A percentile compares a stretch with the other conserved stretches of the same genome.
Conservation (phyloP, 257 asterid species). For the Penstemon davidsonii region DNA sequence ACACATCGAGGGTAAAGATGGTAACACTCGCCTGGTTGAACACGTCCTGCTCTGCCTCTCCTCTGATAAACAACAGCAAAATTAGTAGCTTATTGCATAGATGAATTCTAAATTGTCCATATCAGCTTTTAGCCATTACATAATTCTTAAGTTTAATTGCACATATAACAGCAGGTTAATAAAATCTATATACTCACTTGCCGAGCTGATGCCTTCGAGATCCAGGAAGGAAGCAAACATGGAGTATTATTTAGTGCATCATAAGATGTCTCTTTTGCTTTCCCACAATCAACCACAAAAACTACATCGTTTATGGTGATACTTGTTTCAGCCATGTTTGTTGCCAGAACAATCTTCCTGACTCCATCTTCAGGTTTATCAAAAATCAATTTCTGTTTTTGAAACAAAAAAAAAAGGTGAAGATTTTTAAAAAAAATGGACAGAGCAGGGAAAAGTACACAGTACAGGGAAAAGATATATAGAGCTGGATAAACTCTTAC, state of each 20-base stretch:
- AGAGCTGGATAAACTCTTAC: background rate
- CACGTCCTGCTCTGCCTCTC: constrained; percentile 99
- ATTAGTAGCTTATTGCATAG: constrained; percentile 17
- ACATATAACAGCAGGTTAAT: constrained; percentile 9
- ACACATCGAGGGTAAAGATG: constrained; percentile 93
- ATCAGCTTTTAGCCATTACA: constrained; percentile 9
- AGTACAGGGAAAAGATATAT: no score
- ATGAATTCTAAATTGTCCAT: constrained; percentile 8
- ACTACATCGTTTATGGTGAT: constrained; percentile 94
- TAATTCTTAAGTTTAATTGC: constrained; percentile 8
- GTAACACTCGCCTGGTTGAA: constrained; percentile 95
- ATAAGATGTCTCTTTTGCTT: constrained; percentile 95
- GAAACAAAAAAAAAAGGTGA: constrained; percentile 8
- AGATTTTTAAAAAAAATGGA: constrained; percentile 5
- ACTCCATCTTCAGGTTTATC: constrained; percentile 79
- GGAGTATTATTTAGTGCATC: constrained; percentile 96
- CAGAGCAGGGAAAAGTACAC: constrained; percentile 5
- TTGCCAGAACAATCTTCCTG: constrained; percentile 92
- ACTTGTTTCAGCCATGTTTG: constrained; percentile 98
- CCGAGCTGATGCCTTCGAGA: constrained; percentile 93
- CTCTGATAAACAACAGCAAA: constrained; percentile 55
- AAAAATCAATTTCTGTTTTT: constrained; percentile 76
- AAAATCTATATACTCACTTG: constrained; percentile 50
- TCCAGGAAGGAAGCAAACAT: constrained; percentile 95
- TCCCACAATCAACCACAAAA: constrained; percentile 94